Conservation (phyloP, 768 basidiomycete genomes). For the Tremella mesenterica region DNA sequence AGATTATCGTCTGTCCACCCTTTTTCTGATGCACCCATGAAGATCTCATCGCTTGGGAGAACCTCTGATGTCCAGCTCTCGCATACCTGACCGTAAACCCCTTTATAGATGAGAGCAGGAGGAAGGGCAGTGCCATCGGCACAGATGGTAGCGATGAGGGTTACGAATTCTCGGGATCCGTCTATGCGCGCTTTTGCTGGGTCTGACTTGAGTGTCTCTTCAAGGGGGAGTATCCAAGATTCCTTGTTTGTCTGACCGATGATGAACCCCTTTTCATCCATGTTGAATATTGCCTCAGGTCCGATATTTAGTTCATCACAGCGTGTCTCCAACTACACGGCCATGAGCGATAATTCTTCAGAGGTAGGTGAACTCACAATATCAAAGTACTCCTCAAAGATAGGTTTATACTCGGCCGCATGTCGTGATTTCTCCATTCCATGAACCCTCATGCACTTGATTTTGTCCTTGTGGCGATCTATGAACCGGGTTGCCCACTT, state of each 20-base stretch:
- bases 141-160: background rate
- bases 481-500: background rate
- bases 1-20: background rate
- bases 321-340: background rate
- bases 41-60: background rate
- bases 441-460: background rate
- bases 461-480: background rate
- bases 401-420: background rate
- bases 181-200: background rate
- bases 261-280: slow-evolving; percentile 5
- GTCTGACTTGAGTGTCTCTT: background rate
- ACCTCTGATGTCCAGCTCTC: background rate
- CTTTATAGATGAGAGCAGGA: background rate
- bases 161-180: background rate
- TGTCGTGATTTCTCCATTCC: background rate
- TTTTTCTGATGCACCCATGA: background rate
- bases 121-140: background rate
- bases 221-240: background rate
- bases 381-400: background rate
- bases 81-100: background rate
- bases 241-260: background rate
- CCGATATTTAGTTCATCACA: background rate
- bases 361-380: background rate
- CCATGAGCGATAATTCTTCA: background rate
- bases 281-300: background rate